Evolutionary conservation across 2,329 filamentous ascomycete species (phyloP).

Genomic region (Pseudogymnoascus verrucosus): DNA sequence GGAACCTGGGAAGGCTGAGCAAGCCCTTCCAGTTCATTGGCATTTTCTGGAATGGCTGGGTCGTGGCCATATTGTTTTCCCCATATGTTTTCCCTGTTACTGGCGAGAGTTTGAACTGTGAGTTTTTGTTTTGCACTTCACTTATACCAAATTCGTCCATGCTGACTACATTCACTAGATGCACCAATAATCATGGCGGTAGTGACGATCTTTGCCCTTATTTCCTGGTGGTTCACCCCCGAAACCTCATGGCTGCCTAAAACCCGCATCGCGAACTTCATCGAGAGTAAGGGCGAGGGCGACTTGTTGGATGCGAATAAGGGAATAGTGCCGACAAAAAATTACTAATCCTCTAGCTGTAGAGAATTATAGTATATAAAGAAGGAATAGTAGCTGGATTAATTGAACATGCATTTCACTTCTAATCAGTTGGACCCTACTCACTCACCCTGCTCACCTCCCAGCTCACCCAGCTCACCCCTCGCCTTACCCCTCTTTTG

Average conservation of each 20-base stretch:
- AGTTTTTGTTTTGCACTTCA: slow-evolving; percentile 15
- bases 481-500: no score
- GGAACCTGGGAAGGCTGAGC: slow-evolving; percentile 38
- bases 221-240: slow-evolving; percentile 42
- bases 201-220: slow-evolving; percentile 40
- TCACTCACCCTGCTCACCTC: no score
- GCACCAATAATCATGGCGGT: slow-evolving; percentile 44
- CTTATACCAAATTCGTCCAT: slow-evolving; percentile 7
- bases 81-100: slow-evolving; percentile 39
- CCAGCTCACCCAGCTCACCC: no score
- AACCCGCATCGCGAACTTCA: slow-evolving; percentile 36
- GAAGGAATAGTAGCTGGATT: no score
- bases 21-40: slow-evolving; percentile 40
- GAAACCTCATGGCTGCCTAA: slow-evolving; percentile 39
- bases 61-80: slow-evolving; percentile 40
- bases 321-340: neutral
- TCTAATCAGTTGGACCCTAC: no score
- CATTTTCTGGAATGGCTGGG: slow-evolving; percentile 42
- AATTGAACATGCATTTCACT: no score
- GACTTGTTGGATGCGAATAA: neutral
- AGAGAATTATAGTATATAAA: no score
- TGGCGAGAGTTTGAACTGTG: slow-evolving; percentile 37
- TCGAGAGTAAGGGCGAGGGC: slow-evolving; percentile 21
- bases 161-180: slow-evolving; percentile 23
- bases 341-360: neutral